Evolutionary conservation across 176 grass and related monocot genomes (phyloP), one percentile per base, ranked within the genome.

Genomic region (Oryza brachyantha): DNA sequence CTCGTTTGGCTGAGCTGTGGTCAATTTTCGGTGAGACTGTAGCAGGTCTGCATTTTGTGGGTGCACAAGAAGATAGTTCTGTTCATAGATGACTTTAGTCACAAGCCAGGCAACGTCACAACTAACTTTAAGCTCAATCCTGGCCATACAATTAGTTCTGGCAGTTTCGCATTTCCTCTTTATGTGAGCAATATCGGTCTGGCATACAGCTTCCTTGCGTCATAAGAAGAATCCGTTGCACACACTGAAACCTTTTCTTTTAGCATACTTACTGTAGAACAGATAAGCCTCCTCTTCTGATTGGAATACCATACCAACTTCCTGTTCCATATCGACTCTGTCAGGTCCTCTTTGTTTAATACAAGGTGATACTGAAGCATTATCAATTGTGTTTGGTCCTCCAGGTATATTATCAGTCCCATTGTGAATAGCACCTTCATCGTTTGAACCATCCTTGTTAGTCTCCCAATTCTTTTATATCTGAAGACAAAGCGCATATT

Each of bases 241-340:
- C 66, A 90, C 48, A 67, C 87, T 85, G 62, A 85, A 90, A 77
- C 87, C 77, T 8, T 82, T 90, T 73, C 78, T 72, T 26, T 90
- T 78, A 11, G 87, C 87, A 77, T 90, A 90, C 26, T 68, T 68
- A 69, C 82, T 90, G 59, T 85, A 90, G 70, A 85, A n/a, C n/a
- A n/a, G n/a, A n/a, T n/a, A n/a, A n/a, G n/a, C n/a, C n/a, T n/a
- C n/a, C n/a, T n/a, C n/a, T n/a, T n/a, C n/a, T n/a, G n/a, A n/a
- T n/a, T n/a, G n/a, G n/a, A n/a, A n/a, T n/a, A n/a, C n/a, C 78
- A 90, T 90, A 71, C 87, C 78, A 72, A 90, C 78, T 41, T 90
- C 83, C 54, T 73, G 83, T 10, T 86, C 78, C 66, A 82, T 76
- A 61, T 79, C 61, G 1, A 4, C 31, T 32, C n/a, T n/a, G n/a